Conservation (phyloP, 1,139 yeast species). For the Kodamaea anthophila region DNA sequence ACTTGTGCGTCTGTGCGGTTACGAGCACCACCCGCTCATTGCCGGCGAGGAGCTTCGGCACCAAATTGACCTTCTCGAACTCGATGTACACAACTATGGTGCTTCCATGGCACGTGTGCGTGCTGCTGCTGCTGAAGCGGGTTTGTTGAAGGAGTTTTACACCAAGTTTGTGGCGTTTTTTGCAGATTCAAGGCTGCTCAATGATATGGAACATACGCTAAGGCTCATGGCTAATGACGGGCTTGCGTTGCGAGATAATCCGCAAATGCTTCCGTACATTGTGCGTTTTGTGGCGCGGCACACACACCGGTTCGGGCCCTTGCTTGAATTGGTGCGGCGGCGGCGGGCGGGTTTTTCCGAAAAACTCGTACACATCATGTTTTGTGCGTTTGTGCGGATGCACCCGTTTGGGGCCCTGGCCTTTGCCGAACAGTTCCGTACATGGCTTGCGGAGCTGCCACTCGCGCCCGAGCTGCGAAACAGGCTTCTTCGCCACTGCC, state of each 20-base stretch:
- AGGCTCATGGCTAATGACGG: constrained; percentile 7
- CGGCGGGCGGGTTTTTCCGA: constrained; percentile 15
- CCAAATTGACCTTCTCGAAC: constrained; percentile 22
- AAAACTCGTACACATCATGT: constrained; percentile 20
- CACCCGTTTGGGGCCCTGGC: constrained; percentile 29
- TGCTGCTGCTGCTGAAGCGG: too few relatives aligned
- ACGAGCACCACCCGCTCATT: constrained; percentile 20
- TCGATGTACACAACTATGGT: constrained; percentile 14
- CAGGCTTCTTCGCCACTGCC: constrained; percentile 10
- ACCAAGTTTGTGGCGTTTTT: constrained; percentile 17
- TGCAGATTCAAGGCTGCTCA: constrained; percentile 2
- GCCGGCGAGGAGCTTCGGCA: constrained; percentile 20
- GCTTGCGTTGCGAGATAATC: constrained; percentile 3
- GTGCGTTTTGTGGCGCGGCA: constrained; percentile 6
- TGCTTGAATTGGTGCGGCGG: constrained; percentile 14
- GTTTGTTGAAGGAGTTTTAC: constrained; percentile 13
- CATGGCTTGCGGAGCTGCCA: constrained; percentile 17
- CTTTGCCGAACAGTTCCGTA: constrained; percentile 18
- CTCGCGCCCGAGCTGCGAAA: constrained; percentile 8
- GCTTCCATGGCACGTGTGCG: constrained; percentile 22
- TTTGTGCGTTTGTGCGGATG: constrained; percentile 26
- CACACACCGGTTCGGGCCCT: constrained; percentile 5
- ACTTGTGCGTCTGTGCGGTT: constrained; percentile 16
- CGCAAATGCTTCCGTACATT: constrained; percentile 5
- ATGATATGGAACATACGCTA: constrained; percentile 7